Evolutionary conservation across 2,329 filamentous ascomycete genomes (phyloP).

Genomic region (Aspergillus calidoustus): DNA sequence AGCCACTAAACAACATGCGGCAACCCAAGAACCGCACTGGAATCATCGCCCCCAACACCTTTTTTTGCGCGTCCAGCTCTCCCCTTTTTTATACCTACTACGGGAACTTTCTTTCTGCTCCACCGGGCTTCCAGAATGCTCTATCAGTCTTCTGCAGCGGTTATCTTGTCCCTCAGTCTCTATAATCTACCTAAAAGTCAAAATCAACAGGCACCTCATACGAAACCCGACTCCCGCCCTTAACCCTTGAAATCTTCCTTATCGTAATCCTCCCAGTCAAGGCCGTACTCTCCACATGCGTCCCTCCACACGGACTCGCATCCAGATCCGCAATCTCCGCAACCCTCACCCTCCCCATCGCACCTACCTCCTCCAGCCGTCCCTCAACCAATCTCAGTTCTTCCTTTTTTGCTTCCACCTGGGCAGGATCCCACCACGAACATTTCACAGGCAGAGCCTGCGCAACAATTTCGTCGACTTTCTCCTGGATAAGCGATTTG

Average conservation of each 20-base stretch:
- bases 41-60: background rate
- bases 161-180: background rate
- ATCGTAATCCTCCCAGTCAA: conserved; percentile 31
- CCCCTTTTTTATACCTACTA: background rate
- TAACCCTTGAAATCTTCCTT: conserved; percentile 35
- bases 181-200: background rate
- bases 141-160: background rate
- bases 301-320: conserved; percentile 37
- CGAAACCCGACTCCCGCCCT: conserved; percentile 34
- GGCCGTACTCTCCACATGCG: conserved; percentile 32
- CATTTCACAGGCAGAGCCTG: conserved; percentile 28
- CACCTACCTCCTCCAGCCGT: conserved; percentile 15
- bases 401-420: conserved; percentile 11
- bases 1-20: background rate
- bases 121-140: background rate
- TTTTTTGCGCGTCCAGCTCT: background rate
- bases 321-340: conserved; percentile 36
- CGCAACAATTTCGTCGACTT: conserved; percentile 32
- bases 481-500: conserved; percentile 34
- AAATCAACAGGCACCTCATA: conserved; percentile 32
- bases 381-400: conserved; percentile 24
- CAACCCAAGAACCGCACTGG: background rate
- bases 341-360: conserved; percentile 29
- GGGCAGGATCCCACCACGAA: conserved; percentile 29
- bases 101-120: background rate